Evolutionary conservation across 257 asterid genomes (phyloP), one percentile per base, ranked within the genome.

Genomic region (Jacaranda copaia): DNA sequence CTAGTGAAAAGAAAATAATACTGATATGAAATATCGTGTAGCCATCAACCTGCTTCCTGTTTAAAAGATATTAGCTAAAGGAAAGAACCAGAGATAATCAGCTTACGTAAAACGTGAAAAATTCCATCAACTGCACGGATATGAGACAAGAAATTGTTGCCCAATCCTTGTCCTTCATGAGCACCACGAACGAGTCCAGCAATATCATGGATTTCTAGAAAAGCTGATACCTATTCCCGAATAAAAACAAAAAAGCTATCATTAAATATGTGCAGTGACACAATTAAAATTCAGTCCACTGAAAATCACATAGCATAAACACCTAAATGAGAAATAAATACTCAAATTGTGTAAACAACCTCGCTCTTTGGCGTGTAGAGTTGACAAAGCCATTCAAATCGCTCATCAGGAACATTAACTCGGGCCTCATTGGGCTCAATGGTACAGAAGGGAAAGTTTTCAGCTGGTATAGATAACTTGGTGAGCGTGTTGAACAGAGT

Each of bases 151-250:
- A 96, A 96, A 82, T 85, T 93, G 88, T 96, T 96, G 68, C 99
- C 99, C 65, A 96, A 78, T 82, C 99, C 99, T 81, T 93, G 97
- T 48, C 99, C 99, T 84, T 92, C 86, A 77, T 93, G 98, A 83
- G 98, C 99, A 71, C 99, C 99, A 69, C 96, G 91, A 77, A 96
- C 99, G 75, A 96, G 90, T 74, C 99, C 99, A 76, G 99, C 99
- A 39, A 96, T 96, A 81, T 93, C 99, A 78, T 96, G 99, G 85
- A 93, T 93, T 85, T 96, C 99, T 74, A 93, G 72, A 81, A 96
- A 96, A 64, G 99, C 98, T 53, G 99, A 85, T 25, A 93, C 96
- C 98, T 93, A 81, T 48, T 43, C 77, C 66, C 25, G 9, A 66
- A 76, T 46, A 32, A 8, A 73, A 13, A n/a, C n/a, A n/a, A n/a